Conservation (phyloP, 495 filamentous ascomycete genomes). For the Aspergillus sclerotioniger region DNA sequence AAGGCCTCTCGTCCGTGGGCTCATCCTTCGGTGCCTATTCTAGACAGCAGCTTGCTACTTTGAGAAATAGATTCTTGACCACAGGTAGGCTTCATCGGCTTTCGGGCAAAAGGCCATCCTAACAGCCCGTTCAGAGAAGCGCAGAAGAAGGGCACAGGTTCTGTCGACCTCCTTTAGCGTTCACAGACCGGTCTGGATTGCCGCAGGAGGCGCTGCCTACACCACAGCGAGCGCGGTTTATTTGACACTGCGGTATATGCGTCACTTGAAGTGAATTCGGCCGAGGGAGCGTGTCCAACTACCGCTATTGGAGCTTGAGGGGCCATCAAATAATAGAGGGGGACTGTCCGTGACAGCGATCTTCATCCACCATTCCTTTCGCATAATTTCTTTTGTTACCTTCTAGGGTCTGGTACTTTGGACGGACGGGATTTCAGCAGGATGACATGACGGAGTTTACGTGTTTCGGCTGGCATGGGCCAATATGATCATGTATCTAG, state of each 20-base stretch:
- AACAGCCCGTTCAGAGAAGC: slow-evolving; percentile 26
- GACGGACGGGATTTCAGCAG: not conserved
- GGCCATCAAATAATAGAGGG: slow-evolving; percentile 4
- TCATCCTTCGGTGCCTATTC: slow-evolving; percentile 20
- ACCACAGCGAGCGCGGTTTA: slow-evolving; percentile 39
- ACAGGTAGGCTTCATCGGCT: slow-evolving; percentile 18
- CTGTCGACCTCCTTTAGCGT: slow-evolving; percentile 37
- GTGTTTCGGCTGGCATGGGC: not conserved
- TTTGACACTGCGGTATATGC: slow-evolving; percentile 40
- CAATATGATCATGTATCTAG: not conserved
- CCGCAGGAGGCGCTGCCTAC: slow-evolving; percentile 38
- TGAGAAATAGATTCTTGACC: slow-evolving; percentile 21
- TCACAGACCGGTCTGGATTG: slow-evolving; percentile 44
- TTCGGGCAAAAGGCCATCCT: not conserved
- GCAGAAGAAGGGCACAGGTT: slow-evolving; percentile 29
- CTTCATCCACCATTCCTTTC: not conserved
- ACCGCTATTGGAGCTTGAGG: not conserved
- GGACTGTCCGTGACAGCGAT: slow-evolving; percentile 1
- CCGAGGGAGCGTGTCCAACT: not conserved
- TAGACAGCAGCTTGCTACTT: slow-evolving; percentile 19
- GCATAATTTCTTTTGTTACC: not conserved
- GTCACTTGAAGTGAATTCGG: slow-evolving; percentile 21
- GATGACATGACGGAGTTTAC: not conserved
- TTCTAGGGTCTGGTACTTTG: not conserved
- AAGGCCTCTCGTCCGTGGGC: slow-evolving; percentile 19